A percentile compares a stretch with the other conserved stretches of the same genome.
Evolutionary conservation across 2,329 filamentous ascomycete species (phyloP).

Genomic region (Aspergillus hiratsukae): DNA sequence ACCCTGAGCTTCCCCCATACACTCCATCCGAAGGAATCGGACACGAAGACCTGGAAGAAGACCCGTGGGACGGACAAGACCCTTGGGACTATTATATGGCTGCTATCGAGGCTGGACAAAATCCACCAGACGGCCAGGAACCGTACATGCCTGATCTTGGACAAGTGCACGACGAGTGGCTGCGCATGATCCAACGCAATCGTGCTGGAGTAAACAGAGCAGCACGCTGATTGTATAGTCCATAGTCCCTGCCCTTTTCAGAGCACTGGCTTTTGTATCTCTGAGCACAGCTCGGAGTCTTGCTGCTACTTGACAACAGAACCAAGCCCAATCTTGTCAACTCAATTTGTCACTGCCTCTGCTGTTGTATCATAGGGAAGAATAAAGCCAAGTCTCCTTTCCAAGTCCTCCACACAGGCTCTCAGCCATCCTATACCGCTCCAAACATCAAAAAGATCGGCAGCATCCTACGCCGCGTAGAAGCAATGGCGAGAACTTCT

Average conservation of each 20-base stretch:
- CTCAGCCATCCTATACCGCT: not conserved
- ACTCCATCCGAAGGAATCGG: not conserved
- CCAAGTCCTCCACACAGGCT: not conserved
- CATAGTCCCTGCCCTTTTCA: not conserved
- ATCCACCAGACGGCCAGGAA: no score
- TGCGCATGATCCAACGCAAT: no score
- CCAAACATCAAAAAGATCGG: not conserved
- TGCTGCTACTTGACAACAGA: not conserved
- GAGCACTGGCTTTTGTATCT: no score
- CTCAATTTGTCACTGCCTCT: not conserved
- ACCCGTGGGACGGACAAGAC: no score
- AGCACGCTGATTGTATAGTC: not conserved
- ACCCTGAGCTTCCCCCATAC: not conserved
- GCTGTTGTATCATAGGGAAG: not conserved
- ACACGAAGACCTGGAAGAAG: no score
- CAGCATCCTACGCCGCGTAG: not conserved
- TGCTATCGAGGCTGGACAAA: no score
- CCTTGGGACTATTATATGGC: no score
- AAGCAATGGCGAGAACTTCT: not conserved
- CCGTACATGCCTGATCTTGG: no score
- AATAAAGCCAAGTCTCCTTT: not conserved
- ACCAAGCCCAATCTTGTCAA: not conserved
- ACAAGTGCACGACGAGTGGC: no score
- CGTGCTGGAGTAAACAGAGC: no score
- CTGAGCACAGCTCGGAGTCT: not conserved